phyloP scores from a whole-genome alignment of 257 asterid species.

The Paulownia fortunei region DNA sequence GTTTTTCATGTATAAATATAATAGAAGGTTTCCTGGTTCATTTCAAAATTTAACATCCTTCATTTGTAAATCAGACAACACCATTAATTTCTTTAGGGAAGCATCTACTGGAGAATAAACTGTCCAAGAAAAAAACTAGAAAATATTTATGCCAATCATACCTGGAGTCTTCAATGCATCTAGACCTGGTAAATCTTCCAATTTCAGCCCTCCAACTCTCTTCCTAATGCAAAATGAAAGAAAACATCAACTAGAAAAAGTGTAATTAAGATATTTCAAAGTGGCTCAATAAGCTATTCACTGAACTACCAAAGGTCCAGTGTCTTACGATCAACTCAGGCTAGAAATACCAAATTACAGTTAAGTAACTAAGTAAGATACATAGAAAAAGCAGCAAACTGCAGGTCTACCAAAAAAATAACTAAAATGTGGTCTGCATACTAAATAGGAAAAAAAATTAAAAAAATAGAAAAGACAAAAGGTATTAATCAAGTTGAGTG shows the following conservation, averaged over 20 bases:
- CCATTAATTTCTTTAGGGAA: not conserved
- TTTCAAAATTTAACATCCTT: slow-evolving; percentile 15
- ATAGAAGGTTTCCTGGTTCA: slow-evolving; percentile 15
- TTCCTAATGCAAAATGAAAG: slow-evolving; percentile 62
- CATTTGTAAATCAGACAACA: not conserved
- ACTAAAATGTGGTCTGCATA: not conserved
- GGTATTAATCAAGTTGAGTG: not conserved
- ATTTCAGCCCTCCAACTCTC: slow-evolving; percentile 92
- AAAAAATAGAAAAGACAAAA: not conserved
- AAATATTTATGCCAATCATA: slow-evolving; percentile 34
- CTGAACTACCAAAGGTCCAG: slow-evolving; percentile 3
- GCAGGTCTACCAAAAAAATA: not conserved
- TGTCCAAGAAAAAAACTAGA: not conserved
- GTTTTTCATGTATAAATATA: slow-evolving; percentile 26
- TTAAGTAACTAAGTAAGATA: not conserved
- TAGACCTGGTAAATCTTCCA: slow-evolving; percentile 93
- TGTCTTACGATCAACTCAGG: not conserved
- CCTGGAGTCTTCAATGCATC: slow-evolving; percentile 92
- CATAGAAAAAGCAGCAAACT: slow-evolving; percentile 12
- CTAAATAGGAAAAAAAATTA: not conserved
- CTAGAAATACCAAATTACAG: slow-evolving; percentile 11
- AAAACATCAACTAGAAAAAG: not conserved
- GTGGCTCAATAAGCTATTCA: slow-evolving; percentile 16
- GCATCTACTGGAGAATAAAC: slow-evolving; percentile 9
- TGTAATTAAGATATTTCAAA: slow-evolving; percentile 1